These are phyloP conservation scores for Kazachstania taianensis DNA, from an alignment of 805 yeast species.

Conservation along the genomic window DNA sequence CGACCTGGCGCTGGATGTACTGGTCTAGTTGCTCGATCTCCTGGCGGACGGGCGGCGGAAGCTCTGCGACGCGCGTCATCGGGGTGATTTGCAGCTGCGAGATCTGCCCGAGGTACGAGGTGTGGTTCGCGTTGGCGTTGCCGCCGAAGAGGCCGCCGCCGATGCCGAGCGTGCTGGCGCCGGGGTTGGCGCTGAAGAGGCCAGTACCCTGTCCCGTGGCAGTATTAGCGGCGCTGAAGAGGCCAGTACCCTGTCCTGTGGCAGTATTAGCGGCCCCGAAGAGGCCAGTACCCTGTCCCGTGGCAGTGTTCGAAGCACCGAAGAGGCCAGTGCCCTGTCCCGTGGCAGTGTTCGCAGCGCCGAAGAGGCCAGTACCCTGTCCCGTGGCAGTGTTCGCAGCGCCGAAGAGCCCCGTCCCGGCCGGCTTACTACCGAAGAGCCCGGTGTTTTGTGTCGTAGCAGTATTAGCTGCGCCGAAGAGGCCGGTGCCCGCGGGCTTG, in stretches of 20 bases:
- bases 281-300: too few species aligned
- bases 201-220: too few species aligned
- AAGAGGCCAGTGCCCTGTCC: too few species aligned
- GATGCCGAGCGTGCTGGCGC: slow-evolving; percentile 1
- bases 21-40: slow-evolving; percentile 63
- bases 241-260: too few species aligned
- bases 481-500: slow-evolving; percentile 1
- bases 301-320: too few species aligned
- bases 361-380: slow-evolving; percentile 1
- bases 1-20: slow-evolving; percentile 63
- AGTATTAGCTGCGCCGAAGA: slow-evolving; percentile 7
- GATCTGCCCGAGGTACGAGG: slow-evolving; percentile 34
- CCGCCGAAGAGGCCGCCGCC: slow-evolving; percentile 8
- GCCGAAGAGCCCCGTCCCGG: slow-evolving; percentile 1
- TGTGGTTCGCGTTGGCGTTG: slow-evolving; percentile 22
- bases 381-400: slow-evolving; percentile 1
- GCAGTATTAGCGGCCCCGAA: too few species aligned
- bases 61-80: slow-evolving; percentile 64
- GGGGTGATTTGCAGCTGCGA: slow-evolving; percentile 47
- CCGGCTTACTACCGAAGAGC: slow-evolving; percentile 10
- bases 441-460: slow-evolving; percentile 5
- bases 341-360: slow-evolving; percentile 6
- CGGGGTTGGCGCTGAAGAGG: too few species aligned
- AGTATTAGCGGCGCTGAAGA: too few species aligned
- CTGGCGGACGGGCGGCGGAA: slow-evolving; percentile 59